A percentile compares a stretch with the other conserved stretches of the same genome.
Evolutionary conservation across 164 flowering plant genomes (phyloP).

Genomic region (Cinnamomum micranthum): DNA sequence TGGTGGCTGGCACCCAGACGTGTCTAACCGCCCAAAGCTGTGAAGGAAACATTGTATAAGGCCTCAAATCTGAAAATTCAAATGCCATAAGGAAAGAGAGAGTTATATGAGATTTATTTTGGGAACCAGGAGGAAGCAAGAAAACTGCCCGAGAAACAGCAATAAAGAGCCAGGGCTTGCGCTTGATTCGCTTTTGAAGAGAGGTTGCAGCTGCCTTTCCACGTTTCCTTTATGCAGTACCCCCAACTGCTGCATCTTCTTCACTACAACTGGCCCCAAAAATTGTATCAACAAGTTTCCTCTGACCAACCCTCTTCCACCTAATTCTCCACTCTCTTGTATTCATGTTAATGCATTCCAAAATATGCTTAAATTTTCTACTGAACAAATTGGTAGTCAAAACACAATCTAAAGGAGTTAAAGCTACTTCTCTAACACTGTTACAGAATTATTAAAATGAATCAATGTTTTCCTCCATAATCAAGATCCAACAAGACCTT

Average conservation of each 20-base stretch:
- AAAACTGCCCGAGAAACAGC: background rate
- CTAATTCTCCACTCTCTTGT: background rate
- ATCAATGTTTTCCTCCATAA: background rate
- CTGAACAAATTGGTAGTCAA: too few species aligned
- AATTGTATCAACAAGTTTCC: background rate
- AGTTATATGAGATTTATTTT: background rate
- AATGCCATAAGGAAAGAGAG: background rate
- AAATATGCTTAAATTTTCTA: too few species aligned
- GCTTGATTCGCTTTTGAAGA: background rate
- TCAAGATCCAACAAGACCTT: conserved; percentile 51
- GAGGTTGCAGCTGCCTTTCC: background rate
- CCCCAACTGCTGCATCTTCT: background rate
- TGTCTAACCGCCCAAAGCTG: background rate
- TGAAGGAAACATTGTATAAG: background rate
- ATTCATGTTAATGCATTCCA: background rate
- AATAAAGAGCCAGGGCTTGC: background rate
- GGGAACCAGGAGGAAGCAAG: background rate
- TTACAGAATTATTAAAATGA: background rate
- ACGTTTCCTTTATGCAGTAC: background rate
- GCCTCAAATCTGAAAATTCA: conserved; percentile 3
- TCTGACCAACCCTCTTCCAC: background rate
- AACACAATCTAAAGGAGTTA: background rate
- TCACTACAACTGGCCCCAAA: background rate
- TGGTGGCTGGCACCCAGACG: background rate
- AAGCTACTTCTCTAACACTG: background rate